Percentiles rank a stretch among this genome's conserved stretches.
These are phyloP conservation scores for Populus ilicifolia DNA, from an alignment of 345 rosid species.

Conservation along the genomic window DNA sequence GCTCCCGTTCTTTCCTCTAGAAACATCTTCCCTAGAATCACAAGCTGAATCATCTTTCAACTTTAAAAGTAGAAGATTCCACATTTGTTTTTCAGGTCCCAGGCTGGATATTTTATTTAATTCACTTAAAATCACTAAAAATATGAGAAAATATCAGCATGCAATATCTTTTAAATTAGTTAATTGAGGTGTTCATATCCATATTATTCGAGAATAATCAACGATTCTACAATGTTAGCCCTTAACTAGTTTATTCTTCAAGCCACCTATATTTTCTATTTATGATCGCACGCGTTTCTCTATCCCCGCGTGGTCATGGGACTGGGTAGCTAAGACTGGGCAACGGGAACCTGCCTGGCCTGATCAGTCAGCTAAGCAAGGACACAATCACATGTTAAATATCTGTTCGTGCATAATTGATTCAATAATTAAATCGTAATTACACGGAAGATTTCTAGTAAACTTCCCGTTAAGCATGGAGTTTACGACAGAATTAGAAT, in stretches of 20 bases:
- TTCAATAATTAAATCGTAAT: constrained; percentile 3
- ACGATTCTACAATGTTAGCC: not conserved
- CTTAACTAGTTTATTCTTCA: not conserved
- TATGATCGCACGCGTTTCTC: not conserved
- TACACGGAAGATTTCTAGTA: not conserved
- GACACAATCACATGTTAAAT: constrained; percentile 8
- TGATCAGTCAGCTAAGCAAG: constrained; percentile 15
- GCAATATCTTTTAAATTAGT: not conserved
- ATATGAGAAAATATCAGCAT: not conserved
- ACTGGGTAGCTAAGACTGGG: not conserved
- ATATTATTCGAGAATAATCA: not conserved
- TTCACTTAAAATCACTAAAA: not conserved
- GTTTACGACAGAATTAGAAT: not conserved
- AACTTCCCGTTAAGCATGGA: constrained; percentile 16
- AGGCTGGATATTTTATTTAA: not conserved
- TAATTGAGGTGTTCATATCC: not conserved
- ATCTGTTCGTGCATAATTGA: constrained; percentile 1
- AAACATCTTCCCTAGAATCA: not conserved
- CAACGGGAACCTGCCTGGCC: constrained; percentile 23
- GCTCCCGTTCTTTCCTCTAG: not conserved
- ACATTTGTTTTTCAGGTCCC: not conserved
- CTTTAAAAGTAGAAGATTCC: not conserved
- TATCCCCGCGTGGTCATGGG: not conserved
- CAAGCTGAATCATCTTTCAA: not conserved
- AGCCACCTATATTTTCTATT: not conserved